Evolutionary conservation across 2,329 filamentous ascomycete genomes (phyloP), one percentile per base, ranked within the genome.

Genomic region (Calonectria hawksworthii): DNA sequence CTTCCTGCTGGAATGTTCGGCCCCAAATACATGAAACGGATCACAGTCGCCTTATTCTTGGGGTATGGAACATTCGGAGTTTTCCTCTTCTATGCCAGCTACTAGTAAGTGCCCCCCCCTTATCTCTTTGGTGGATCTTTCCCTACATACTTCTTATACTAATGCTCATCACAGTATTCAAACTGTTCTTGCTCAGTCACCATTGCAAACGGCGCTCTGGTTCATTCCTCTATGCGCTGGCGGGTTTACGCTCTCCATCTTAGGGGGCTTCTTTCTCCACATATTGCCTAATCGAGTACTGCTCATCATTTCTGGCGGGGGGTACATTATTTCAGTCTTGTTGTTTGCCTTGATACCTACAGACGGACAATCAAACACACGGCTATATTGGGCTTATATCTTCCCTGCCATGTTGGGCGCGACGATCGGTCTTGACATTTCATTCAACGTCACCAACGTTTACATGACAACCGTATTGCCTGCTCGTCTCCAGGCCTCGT

Each of bases 391-490:
- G 92, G 87, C 89, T 0, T 93, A 87, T 79, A 87, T 92, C 4
- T 92, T 94, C 77, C 91, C 92, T 0, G 83, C 88, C 6, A 90
- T 90, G 89, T 83, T 90, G 18, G 89, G 88, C 73, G 89, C 87
- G 16, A 93, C 92, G 0, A 84, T 93, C 21, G 91, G 90, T 2
- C 90, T 94, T 67, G 92, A 94, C 78, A 88, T 93, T 52, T 89
- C 90, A 13, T 93, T 90, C 84, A 93, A 90, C 72, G 87, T 94
- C 1, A 88, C 90, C 23, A 93, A 92, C 75, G 89, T 94, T 1
- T 73, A 70, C 67, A 65, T 73, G 1, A 73, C 72, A 6, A 73
- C 50, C 4, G 69, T 47, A 18, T 23, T 73, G 9, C 72, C 72
- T 0, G 47, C 34, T 3, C 36, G 52, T 11, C 66, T 41, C 4